A percentile compares a stretch with the other conserved stretches of the same genome.
Evolutionary conservation across 768 basidiomycete genomes (phyloP).

Genomic region (Suillus subalutaceus): DNA sequence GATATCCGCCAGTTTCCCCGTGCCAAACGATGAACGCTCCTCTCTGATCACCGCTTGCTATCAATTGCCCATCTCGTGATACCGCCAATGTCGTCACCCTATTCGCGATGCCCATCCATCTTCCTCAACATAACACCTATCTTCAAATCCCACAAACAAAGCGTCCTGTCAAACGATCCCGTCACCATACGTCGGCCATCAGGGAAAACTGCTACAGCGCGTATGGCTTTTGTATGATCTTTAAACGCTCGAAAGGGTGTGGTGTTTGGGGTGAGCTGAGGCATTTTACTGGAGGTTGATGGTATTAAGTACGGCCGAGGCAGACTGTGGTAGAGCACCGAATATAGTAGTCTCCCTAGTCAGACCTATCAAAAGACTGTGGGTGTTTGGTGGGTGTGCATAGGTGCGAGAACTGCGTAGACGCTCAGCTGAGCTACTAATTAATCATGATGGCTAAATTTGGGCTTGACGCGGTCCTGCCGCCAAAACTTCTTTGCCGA

Average conservation of each 20-base stretch:
- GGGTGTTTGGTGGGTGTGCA: no score
- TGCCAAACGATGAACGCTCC: not conserved
- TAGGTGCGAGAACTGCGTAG: no score
- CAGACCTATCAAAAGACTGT: no score
- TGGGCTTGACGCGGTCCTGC: no score
- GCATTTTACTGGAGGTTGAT: not conserved
- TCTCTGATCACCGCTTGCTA: not conserved
- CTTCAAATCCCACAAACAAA: slow-evolving; percentile 3
- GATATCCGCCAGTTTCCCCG: not conserved
- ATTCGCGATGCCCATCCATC: slow-evolving; percentile 58
- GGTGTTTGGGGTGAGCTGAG: not conserved
- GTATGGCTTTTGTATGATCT: not conserved
- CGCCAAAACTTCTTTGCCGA: no score
- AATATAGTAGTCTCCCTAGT: no score
- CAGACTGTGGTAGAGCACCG: not conserved
- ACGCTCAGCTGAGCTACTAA: no score
- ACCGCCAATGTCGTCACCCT: not conserved
- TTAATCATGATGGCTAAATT: no score
- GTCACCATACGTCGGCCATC: slow-evolving; percentile 3
- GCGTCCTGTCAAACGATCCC: not conserved
- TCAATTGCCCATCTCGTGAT: not conserved
- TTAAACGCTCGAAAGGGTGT: not conserved
- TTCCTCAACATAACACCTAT: slow-evolving; percentile 1
- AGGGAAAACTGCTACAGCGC: not conserved
- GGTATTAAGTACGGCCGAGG: not conserved